Conservation (phyloP, 306 rosid genomes). For the cucumber (Cucumis sativus) region Cucumber_9930_V3 NC_026657.2:30736001-30736500, state of each 20-base stretch:
- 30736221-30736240: background rate
- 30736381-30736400: background rate
- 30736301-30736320: no score
- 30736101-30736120: background rate
- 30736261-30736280: background rate
- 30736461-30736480: background rate
- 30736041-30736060: background rate
- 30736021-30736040: background rate
- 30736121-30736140: no score
- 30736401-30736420: background rate
- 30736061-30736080: background rate
- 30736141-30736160: no score
- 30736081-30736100: background rate
- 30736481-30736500: background rate
- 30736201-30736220: background rate
- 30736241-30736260: no score
- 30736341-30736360: no score
- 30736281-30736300: background rate
- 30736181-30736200: background rate
- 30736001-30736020: background rate
- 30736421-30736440: background rate
- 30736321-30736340: no score
- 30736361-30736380: no score
- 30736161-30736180: no score
- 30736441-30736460: background rate